phyloP scores from a whole-genome alignment of 768 basidiomycete genomes.

The Podaxis sp. region DNA sequence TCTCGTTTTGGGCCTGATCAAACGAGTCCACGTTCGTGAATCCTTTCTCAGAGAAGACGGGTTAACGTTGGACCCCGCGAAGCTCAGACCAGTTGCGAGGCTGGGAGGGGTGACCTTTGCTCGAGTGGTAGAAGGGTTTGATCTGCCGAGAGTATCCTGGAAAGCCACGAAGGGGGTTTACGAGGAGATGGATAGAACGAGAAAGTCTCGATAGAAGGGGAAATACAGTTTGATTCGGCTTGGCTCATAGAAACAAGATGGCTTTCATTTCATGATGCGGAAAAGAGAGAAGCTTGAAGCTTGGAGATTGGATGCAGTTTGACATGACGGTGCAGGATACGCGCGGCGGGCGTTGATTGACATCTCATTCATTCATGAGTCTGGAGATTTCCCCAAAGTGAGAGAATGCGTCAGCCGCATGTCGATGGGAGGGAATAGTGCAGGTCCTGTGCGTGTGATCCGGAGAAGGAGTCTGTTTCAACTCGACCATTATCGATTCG shows the following conservation, averaged over 20 bases:
- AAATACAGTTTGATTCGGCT: neutral
- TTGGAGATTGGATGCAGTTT: conserved; percentile 2
- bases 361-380: neutral
- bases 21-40: conserved; percentile 49
- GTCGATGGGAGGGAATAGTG: neutral
- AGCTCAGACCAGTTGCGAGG: conserved; percentile 48
- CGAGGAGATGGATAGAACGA: conserved; percentile 19
- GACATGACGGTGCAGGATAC: conserved; percentile 7
- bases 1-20: conserved; percentile 53
- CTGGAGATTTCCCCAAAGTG: neutral
- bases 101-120: conserved; percentile 57
- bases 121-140: conserved; percentile 44
- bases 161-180: conserved; percentile 26
- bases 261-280: conserved; percentile 1
- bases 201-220: neutral
- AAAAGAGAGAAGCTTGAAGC: neutral
- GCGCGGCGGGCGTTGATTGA: conserved; percentile 2
- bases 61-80: conserved; percentile 41
- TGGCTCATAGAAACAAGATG: neutral
- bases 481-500: conserved; percentile 9
- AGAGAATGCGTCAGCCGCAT: neutral
- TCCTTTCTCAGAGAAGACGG: conserved; percentile 43
- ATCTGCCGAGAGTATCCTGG: conserved; percentile 41
- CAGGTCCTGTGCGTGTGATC: neutral
- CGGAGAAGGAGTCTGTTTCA: neutral